Evolutionary conservation across 768 basidiomycete species (phyloP).

Genomic region (Tremella fuciformis): DNA sequence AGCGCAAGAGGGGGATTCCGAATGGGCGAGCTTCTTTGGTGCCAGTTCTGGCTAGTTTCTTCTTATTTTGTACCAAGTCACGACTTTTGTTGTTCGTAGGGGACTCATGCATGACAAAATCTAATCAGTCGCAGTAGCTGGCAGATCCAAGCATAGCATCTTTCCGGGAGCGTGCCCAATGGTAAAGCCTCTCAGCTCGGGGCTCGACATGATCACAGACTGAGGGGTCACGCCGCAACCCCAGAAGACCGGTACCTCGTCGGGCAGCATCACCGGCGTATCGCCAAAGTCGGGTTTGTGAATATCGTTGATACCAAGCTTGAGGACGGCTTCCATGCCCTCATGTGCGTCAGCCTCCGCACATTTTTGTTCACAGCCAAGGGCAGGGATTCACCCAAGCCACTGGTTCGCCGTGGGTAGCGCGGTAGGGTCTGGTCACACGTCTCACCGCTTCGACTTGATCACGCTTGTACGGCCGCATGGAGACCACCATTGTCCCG

Average conservation of each 20-base stretch:
- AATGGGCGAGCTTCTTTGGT: no score
- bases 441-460: conserved; percentile 17
- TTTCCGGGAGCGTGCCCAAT: no score
- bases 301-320: conserved; percentile 38
- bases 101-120: no score
- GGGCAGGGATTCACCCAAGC: conserved; percentile 38
- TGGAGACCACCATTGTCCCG: conserved; percentile 47
- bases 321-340: conserved; percentile 24
- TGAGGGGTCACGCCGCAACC: conserved; percentile 44
- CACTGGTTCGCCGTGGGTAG: conserved; percentile 42
- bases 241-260: conserved; percentile 45
- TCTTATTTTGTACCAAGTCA: no score
- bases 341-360: no score
- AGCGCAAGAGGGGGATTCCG: no score
- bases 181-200: no score
- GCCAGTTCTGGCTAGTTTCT: no score
- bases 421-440: conserved; percentile 31
- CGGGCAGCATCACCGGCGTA: conserved; percentile 26
- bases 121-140: no score
- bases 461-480: conserved; percentile 33
- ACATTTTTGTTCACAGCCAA: no score
- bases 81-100: no score
- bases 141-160: no score
- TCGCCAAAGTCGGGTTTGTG: conserved; percentile 38
- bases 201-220: conserved; percentile 34